A percentile compares a stretch with the other conserved stretches of the same genome.
phyloP scores from a whole-genome alignment of 2,329 filamentous ascomycete genomes.

The Fusarium keratoplasticum region DNA sequence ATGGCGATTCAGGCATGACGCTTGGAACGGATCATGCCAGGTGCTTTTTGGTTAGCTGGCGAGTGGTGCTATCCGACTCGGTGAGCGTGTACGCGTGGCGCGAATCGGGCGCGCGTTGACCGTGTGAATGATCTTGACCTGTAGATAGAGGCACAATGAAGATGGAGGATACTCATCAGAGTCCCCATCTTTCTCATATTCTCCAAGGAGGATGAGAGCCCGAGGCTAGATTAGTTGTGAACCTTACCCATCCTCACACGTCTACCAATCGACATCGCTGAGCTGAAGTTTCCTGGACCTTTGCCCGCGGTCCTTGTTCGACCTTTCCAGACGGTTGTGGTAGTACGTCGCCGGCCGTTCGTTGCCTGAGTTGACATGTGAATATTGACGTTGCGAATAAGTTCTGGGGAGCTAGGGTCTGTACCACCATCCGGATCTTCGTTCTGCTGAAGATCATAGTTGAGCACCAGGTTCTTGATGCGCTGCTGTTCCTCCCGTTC shows the following conservation, averaged over 20 bases:
- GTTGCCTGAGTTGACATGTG: conserved; percentile 59
- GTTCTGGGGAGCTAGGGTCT: conserved; percentile 25
- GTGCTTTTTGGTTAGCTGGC: background rate
- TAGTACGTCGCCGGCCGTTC: conserved; percentile 62
- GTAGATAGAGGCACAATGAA: background rate
- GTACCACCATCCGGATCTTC: conserved; percentile 81
- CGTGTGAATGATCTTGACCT: background rate
- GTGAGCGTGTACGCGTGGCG: background rate
- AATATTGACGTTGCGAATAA: conserved; percentile 57
- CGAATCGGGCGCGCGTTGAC: background rate
- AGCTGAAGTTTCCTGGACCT: conserved; percentile 91
- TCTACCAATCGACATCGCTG: conserved; percentile 97
- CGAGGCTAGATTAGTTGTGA: conserved; percentile 25
- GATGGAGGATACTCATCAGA: background rate
- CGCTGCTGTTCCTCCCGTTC: conserved; percentile 97
- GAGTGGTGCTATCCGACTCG: background rate
- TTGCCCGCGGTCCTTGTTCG: conserved; percentile 76
- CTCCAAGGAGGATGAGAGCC: conserved; percentile 11
- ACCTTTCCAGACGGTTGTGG: conserved; percentile 67
- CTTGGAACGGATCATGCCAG: background rate
- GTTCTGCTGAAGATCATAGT: conserved; percentile 90
- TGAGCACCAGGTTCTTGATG: conserved; percentile 97
- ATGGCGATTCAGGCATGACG: background rate
- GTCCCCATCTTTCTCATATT: conserved; percentile 17
- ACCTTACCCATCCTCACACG: conserved; percentile 21